Evolutionary conservation across 306 rosid species (phyloP).

Genomic region (Nissolia schottii): DNA sequence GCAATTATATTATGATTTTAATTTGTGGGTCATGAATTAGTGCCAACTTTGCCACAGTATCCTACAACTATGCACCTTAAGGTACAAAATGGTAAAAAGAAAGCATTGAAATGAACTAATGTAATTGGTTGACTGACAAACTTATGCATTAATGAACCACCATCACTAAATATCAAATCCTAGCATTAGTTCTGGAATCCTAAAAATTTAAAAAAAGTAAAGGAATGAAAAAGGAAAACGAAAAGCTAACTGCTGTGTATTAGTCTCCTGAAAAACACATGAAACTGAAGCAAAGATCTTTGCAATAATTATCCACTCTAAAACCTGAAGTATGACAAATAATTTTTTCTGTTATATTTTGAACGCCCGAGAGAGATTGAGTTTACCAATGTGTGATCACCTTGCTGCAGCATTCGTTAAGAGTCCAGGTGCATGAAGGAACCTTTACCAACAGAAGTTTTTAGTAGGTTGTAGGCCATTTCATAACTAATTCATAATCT

Average conservation of each 20-base stretch:
- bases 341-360: background rate
- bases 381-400: background rate
- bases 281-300: background rate
- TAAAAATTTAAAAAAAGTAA: background rate
- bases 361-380: background rate
- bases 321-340: background rate
- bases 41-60: conserved; percentile 1
- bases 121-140: background rate
- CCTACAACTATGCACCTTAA: background rate
- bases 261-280: background rate
- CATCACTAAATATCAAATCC: background rate
- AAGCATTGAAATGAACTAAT: background rate
- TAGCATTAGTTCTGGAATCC: background rate
- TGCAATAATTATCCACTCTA: background rate
- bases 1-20: background rate
- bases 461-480: background rate
- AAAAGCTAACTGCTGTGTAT: background rate
- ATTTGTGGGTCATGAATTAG: conserved; percentile 1
- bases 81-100: background rate
- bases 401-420: background rate
- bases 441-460: background rate
- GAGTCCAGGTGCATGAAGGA: background rate
- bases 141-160: background rate
- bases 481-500: background rate
- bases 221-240: too few species aligned